Percentiles rank a stretch among this genome's conserved stretches.
Conservation (phyloP, 306 rosid species). For the Corylus heterophylla region DNA sequence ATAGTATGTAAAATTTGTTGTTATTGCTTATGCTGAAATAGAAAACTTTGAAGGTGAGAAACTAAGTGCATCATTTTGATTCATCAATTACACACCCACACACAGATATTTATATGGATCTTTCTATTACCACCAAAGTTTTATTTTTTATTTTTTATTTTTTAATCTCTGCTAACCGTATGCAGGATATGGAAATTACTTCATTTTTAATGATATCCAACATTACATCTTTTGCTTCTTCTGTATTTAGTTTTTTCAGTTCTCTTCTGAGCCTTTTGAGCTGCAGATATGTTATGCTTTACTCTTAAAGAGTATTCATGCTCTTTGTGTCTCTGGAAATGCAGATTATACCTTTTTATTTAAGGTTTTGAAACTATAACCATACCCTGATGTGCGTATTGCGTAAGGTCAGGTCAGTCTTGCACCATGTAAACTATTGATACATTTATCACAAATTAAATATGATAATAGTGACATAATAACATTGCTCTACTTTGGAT, state of each 20-base stretch:
- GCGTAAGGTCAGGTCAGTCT: background rate
- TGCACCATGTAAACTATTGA: background rate
- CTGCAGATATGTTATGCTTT: background rate
- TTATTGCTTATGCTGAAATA: slow-evolving; percentile 5
- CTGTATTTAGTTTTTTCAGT: background rate
- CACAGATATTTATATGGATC: background rate
- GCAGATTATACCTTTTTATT: background rate
- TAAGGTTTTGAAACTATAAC: background rate
- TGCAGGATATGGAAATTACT: background rate
- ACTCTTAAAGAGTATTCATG: background rate
- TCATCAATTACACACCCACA: background rate
- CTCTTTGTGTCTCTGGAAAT: background rate
- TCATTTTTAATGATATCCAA: background rate
- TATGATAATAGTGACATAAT: background rate
- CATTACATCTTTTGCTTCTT: background rate
- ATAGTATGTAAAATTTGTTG: background rate
- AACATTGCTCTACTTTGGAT: no score
- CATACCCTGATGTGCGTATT: background rate
- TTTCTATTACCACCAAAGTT: background rate
- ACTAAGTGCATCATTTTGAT: background rate
- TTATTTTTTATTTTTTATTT: background rate
- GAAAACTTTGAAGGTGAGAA: background rate
- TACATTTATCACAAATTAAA: background rate
- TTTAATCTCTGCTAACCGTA: slow-evolving; percentile 5
- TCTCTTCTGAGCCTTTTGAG: slow-evolving; percentile 16